Percentiles rank a stretch among this genome's conserved stretches.
phyloP scores from a whole-genome alignment of 495 filamentous ascomycete species.

The Hyaloscypha variabilis region DNA sequence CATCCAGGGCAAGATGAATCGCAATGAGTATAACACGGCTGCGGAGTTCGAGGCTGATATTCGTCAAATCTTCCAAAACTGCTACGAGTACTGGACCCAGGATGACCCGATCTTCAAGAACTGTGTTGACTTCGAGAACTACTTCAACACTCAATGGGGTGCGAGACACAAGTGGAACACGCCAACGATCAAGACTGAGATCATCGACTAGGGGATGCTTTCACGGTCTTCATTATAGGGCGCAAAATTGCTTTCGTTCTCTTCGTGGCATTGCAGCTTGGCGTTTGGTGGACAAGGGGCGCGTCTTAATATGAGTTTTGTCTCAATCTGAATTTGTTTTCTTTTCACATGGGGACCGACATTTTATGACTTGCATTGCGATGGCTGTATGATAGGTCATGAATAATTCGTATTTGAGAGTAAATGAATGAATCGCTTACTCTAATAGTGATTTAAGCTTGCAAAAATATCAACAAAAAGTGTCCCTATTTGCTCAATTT shows the following conservation, averaged over 20 bases:
- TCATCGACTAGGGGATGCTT: slow-evolving; percentile 27
- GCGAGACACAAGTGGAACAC: slow-evolving; percentile 74
- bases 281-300: not conserved
- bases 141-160: slow-evolving; percentile 77
- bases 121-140: slow-evolving; percentile 69
- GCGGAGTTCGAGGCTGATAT: slow-evolving; percentile 88
- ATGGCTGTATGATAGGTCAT: not conserved
- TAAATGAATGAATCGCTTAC: not conserved
- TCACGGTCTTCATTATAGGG: not conserved
- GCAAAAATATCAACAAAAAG: too few species aligned
- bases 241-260: not conserved
- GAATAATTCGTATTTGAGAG: not conserved
- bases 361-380: not conserved
- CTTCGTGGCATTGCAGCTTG: not conserved
- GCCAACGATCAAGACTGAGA: slow-evolving; percentile 29
- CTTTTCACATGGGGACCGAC: not conserved
- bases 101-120: slow-evolving; percentile 70
- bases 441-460: too few species aligned
- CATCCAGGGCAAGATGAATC: slow-evolving; percentile 71
- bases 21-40: slow-evolving; percentile 76
- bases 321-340: not conserved
- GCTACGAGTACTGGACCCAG: slow-evolving; percentile 84
- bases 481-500: too few species aligned
- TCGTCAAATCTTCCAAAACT: slow-evolving; percentile 84
- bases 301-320: not conserved